Evolutionary conservation across 2,329 filamentous ascomycete species (phyloP), one percentile per base, ranked within the genome.

Genomic region (Rhynchosporium graminicola): DNA sequence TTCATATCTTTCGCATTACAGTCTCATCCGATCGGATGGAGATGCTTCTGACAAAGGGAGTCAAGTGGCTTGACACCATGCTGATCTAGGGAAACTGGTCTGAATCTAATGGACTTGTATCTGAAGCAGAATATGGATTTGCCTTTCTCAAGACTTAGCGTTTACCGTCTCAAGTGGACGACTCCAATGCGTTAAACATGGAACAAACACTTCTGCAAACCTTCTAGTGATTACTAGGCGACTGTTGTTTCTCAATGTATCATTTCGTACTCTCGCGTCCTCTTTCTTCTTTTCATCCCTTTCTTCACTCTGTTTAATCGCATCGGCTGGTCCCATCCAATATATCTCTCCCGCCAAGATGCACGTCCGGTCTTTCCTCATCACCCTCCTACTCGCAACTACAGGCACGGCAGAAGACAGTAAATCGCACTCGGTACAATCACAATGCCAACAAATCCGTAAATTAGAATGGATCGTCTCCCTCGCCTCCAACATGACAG

Each of bases 401-500:
- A 63, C 65, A 6, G 69, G 69, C 1, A 61, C 57, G n/a, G 76
- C 76, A 62, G 70, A 73, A 64, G 71, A 69, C 58, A 67, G 69
- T 48, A 60, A 67, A 54, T 69, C 63, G 20, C 67, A 68, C 31
- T 67, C 71, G 61, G 67, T 69, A 29, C 70, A 75, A 62, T 29
- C 20, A 9, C 46, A 48, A 38, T 78, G 77, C 71, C 69, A 69
- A 54, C 63, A 73, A 54, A 71, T 78, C 55, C 57, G 67, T 50
- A 67, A 68, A 60, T 68, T 76, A 4, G 74, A 69, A 63, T 51
- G 67, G 45, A 47, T 74, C 40, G 66, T 76, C 59, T 66, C 71
- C 46, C 66, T 77, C 4, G 76, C 75, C 26, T 63, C 66, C 68
- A 78, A 79, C 70, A 63, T 70, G 6, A 78, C 76, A 40, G 66